These are phyloP conservation scores for Chlorella sp. DNA, from an alignment of 139 green algal species.

Conservation along the genomic window DNA sequence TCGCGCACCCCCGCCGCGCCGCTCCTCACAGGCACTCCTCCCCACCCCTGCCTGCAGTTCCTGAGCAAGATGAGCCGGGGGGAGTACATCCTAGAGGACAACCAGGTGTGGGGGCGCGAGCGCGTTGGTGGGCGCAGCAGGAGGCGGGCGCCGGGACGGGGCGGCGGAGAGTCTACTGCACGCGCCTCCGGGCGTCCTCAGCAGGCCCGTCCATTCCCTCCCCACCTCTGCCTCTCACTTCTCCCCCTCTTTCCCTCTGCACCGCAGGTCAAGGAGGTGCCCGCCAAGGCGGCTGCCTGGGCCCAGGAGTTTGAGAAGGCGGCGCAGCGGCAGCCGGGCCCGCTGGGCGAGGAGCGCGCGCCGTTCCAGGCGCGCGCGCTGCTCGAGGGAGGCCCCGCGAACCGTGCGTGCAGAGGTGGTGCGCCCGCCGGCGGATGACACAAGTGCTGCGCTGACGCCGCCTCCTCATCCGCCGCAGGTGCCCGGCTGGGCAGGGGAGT, in stretches of 20 bases:
- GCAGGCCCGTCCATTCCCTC: not conserved
- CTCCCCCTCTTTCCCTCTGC: not conserved
- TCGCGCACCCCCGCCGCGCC: no score
- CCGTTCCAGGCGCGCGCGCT: constrained; percentile 25
- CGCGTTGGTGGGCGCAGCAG: not conserved
- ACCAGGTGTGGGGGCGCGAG: constrained; percentile 53
- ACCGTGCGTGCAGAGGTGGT: not conserved
- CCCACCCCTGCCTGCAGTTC: no score
- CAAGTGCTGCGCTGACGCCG: not conserved
- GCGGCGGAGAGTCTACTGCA: not conserved
- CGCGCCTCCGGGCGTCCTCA: no score
- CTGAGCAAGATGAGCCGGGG: constrained; percentile 93
- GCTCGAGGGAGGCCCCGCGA: no score
- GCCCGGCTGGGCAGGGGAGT: not conserved
- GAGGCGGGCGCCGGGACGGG: not conserved
- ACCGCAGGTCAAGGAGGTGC: constrained; percentile 64
- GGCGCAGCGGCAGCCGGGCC: constrained; percentile 11
- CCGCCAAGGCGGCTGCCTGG: constrained; percentile 41
- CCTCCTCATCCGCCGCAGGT: not conserved
- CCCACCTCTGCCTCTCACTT: constrained; percentile 19
- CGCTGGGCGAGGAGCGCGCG: constrained; percentile 53
- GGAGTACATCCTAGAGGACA: constrained; percentile 82
- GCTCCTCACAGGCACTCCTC: no score
- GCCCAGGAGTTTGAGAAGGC: constrained; percentile 51
- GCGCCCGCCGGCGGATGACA: not conserved